phyloP scores from a whole-genome alignment of 805 yeast genomes.

The Saccharomyces eubayanus region DNA sequence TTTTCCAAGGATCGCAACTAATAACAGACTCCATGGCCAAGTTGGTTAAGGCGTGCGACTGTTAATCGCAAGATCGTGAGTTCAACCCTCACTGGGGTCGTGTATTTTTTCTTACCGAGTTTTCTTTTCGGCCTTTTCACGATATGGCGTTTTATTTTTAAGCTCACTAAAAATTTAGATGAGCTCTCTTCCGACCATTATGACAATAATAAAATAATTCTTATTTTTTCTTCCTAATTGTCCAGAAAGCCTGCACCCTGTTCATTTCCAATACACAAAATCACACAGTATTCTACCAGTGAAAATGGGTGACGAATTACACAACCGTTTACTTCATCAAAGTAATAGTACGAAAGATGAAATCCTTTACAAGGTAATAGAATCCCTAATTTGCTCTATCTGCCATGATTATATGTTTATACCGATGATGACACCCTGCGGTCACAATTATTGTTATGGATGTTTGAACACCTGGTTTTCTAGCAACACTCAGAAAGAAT shows the following conservation, averaged over 20 bases:
- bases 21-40: constrained; percentile 45
- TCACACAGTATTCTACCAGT: neutral
- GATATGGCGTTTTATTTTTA: neutral
- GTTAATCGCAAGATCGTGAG: constrained; percentile 59
- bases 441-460: constrained; percentile 66
- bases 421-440: constrained; percentile 59
- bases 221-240: neutral
- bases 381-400: constrained; percentile 43
- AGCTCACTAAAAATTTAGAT: neutral
- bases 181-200: neutral
- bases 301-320: neutral
- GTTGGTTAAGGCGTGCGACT: constrained; percentile 58
- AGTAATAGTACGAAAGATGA: neutral
- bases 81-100: constrained; percentile 55
- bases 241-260: neutral
- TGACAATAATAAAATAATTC: neutral
- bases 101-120: neutral
- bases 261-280: neutral
- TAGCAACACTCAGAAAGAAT: constrained; percentile 32
- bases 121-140: neutral
- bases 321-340: neutral
- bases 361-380: constrained; percentile 10
- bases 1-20: too few species aligned
- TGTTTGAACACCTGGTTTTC: constrained; percentile 59
- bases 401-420: constrained; percentile 63